Evolutionary conservation across 768 basidiomycete genomes (phyloP).

Genomic region (Tylopilus sp.): DNA sequence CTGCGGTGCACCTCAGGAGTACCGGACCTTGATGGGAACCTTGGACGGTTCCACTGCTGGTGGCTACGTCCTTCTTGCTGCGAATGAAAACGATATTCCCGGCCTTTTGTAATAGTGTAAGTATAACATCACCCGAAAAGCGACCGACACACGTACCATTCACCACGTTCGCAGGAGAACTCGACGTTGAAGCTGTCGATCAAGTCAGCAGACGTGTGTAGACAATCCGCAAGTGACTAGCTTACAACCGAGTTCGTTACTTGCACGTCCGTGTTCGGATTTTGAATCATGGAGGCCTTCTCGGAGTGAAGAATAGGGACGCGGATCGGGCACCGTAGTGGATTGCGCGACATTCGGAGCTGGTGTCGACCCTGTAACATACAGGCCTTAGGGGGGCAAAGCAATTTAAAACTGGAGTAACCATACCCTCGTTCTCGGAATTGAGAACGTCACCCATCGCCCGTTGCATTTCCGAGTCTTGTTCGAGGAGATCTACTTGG

Average conservation of each 20-base stretch:
- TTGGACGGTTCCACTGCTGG: slow-evolving; percentile 47
- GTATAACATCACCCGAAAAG: background rate
- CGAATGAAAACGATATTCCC: slow-evolving; percentile 23
- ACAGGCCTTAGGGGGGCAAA: background rate
- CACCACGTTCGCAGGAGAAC: slow-evolving; percentile 18
- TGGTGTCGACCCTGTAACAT: slow-evolving; percentile 14
- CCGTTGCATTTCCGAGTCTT: slow-evolving; percentile 70
- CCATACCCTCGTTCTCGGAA: slow-evolving; percentile 41
- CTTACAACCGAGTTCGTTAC: slow-evolving; percentile 20
- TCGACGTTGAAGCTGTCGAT: slow-evolving; percentile 27
- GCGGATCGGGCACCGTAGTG: slow-evolving; percentile 3
- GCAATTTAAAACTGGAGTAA: background rate
- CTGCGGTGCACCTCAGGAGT: slow-evolving; percentile 26
- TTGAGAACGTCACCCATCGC: slow-evolving; percentile 55
- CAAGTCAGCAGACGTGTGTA: background rate
- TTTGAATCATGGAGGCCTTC: slow-evolving; percentile 1
- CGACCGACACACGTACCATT: slow-evolving; percentile 23
- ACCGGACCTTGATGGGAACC: slow-evolving; percentile 21
- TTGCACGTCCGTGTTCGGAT: slow-evolving; percentile 6
- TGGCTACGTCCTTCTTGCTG: slow-evolving; percentile 30
- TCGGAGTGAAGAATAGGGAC: slow-evolving; percentile 15
- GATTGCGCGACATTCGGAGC: slow-evolving; percentile 4
- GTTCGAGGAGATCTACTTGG: slow-evolving; percentile 57
- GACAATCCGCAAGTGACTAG: background rate
- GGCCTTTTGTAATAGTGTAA: slow-evolving; percentile 19